Percentiles rank a stretch among this genome's conserved stretches.
Evolutionary conservation across 140 eudicot species (phyloP).

Genomic region (Eryngium alpinum): DNA sequence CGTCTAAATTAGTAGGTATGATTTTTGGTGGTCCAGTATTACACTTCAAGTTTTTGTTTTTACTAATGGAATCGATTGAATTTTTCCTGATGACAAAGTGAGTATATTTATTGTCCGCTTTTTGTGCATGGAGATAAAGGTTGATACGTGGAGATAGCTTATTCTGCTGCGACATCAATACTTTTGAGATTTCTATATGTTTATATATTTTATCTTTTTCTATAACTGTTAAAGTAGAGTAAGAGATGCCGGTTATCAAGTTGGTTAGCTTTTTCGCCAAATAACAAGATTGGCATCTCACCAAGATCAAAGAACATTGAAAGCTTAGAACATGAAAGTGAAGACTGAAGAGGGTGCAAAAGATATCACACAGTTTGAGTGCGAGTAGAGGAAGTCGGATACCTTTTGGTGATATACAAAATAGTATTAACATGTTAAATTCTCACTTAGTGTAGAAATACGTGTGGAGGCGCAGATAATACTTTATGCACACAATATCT

Average conservation of each 20-base stretch:
- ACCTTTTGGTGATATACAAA: slow-evolving; percentile 5
- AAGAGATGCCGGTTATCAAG: background rate
- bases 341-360: background rate
- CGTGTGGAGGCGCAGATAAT: background rate
- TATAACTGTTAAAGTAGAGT: background rate
- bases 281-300: slow-evolving; percentile 3
- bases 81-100: background rate
- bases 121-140: background rate
- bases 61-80: too few relatives aligned
- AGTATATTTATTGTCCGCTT: background rate
- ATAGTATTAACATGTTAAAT: background rate
- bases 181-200: background rate
- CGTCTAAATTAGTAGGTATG: too few relatives aligned
- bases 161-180: background rate
- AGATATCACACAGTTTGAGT: slow-evolving; percentile 10
- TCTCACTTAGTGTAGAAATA: background rate
- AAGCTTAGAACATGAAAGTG: slow-evolving; percentile 6
- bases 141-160: background rate
- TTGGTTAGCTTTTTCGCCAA: slow-evolving; percentile 3
- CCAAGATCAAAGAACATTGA: background rate
- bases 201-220: background rate
- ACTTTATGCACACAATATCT: slow-evolving; percentile 5
- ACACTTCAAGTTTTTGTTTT: too few relatives aligned
- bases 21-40: too few relatives aligned
- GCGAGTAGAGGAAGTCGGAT: background rate